Evolutionary conservation across 495 filamentous ascomycete genomes (phyloP), one percentile per base, ranked within the genome.

Genomic region (Stereocaulon alpinum): DNA sequence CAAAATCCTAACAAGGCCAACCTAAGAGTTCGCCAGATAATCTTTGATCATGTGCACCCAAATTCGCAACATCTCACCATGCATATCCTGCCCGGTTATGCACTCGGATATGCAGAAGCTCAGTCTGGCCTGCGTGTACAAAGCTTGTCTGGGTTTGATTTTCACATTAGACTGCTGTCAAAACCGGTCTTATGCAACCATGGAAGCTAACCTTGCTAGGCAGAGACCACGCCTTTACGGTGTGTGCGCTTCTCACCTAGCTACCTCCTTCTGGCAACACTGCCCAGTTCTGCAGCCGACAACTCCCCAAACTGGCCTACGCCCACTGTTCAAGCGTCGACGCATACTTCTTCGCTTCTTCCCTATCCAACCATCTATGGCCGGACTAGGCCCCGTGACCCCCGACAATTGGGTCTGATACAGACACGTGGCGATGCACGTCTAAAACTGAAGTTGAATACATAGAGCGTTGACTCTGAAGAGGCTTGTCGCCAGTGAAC

Each of bases 401-500:
- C 30, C 14, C 15, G 30, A 30, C 30, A 32, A 30, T 50, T 50
- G 27, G 47, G 47, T 50, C 27, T 50, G 11, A 10, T 50, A 32
- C 15, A 30, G 12, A 50, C 47, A 50, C 47, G 47, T 50, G 27
- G 47, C 27, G 47, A 17, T 50, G 47, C 47, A 50, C 30, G 6
- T 30, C 27, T 9, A 50, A n/a, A 50, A 30, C 6, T 50, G n/a
- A 10, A n/a, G 22, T 27, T n/a, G 27, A 7, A 24, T 3, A 24
- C 15, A 30, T 24, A 50, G 24, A 50, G 47, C 47, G 47, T 27
- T 30, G 47, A 30, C 17, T 15, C 10, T 32, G 47, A 22, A 50
- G n/a, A 50, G n/a, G 47, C 47, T 50, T 50, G 47, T 50, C 47
- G 47, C 24, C 47, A 30, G 30, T 10, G 14, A 50, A 50, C 47